A percentile compares a stretch with the other conserved stretches of the same genome.
Evolutionary conservation across 2,329 filamentous ascomycete genomes (phyloP).

Genomic region (Venturia carpophila): DNA sequence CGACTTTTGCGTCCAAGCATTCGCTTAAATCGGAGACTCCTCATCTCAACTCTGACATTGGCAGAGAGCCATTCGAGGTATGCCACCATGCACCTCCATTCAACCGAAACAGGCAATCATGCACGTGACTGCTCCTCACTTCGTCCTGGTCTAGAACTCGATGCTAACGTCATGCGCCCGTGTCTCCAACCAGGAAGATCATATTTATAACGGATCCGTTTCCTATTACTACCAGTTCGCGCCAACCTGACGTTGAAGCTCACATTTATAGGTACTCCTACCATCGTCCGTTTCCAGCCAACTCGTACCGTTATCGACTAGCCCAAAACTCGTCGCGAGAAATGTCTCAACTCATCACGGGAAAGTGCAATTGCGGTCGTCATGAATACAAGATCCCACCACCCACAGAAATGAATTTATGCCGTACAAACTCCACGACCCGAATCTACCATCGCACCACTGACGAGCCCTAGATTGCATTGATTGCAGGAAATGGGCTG

Average conservation of each 20-base stretch:
- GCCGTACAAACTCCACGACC: background rate
- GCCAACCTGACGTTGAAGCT: background rate
- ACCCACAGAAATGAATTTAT: constrained; percentile 13
- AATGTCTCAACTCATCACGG: background rate
- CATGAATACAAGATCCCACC: constrained; percentile 10
- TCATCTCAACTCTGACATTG: no score
- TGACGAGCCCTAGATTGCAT: constrained; percentile 6
- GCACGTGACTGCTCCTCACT: constrained; percentile 1
- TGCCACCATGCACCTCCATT: background rate
- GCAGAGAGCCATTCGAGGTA: background rate
- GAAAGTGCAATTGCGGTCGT: constrained; percentile 10
- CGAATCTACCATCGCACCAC: background rate
- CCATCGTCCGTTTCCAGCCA: no score
- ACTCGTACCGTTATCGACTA: background rate
- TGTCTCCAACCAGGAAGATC: background rate
- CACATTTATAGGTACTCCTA: no score
- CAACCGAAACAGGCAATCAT: background rate
- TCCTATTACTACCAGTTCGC: background rate
- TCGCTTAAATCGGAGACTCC: no score
- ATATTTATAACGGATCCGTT: background rate
- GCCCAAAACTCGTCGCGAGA: background rate
- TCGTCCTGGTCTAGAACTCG: background rate
- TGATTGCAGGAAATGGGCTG: constrained; percentile 9
- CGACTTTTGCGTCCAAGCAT: no score
- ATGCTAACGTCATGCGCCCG: background rate